Evolutionary conservation across 2,329 filamentous ascomycete species (phyloP).

Genomic region (Fusarium sp.): DNA sequence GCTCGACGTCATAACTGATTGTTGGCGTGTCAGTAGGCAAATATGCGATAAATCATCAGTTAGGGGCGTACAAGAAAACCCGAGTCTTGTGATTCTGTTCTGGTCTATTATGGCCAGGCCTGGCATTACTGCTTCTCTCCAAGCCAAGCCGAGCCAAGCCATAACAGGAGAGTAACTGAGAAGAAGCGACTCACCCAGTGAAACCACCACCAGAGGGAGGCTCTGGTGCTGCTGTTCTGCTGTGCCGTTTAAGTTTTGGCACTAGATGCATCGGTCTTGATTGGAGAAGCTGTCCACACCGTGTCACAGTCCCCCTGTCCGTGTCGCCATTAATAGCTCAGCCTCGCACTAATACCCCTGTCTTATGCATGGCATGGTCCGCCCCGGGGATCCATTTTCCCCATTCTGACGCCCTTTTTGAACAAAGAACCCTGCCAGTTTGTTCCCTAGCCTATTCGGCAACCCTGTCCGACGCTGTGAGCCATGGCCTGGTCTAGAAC

Average conservation of each 20-base stretch:
- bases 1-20: conserved; percentile 8
- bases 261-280: conserved; percentile 26
- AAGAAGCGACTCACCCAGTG: not conserved
- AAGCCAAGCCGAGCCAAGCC: not conserved
- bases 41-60: not conserved
- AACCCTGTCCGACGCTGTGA: conserved; percentile 23
- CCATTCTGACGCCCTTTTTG: conserved; percentile 12
- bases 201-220: conserved; percentile 8
- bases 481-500: conserved; percentile 42
- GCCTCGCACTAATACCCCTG: conserved; percentile 14
- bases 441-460: conserved; percentile 26
- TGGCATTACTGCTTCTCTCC: not conserved
- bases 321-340: conserved; percentile 41
- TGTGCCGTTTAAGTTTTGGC: conserved; percentile 42
- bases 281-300: conserved; percentile 11
- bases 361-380: conserved; percentile 15
- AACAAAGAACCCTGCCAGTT: conserved; percentile 1
- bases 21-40: not conserved
- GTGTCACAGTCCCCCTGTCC: conserved; percentile 5
- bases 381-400: conserved; percentile 18
- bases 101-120: not conserved
- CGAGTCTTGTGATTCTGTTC: not conserved
- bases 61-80: not conserved
- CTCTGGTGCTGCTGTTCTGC: not conserved
- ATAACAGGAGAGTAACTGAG: not conserved